Conservation (phyloP, 805 yeast species). For the Debaryomyces hansenii region DNA sequence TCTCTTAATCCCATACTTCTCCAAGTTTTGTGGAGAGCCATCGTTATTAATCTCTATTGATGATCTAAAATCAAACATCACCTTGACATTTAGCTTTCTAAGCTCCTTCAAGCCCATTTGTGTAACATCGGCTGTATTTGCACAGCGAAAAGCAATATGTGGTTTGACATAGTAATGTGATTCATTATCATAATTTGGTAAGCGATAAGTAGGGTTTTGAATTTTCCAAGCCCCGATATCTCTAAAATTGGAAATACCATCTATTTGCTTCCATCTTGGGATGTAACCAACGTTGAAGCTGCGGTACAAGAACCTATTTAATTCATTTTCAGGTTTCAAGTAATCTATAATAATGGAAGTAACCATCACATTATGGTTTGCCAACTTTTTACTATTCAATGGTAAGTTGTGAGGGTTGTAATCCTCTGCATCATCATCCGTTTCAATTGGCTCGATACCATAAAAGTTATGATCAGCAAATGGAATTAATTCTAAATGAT, state of each 20-base stretch:
- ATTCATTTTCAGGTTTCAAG: conserved; percentile 48
- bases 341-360: conserved; percentile 49
- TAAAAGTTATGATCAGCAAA: conserved; percentile 82
- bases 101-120: conserved; percentile 45
- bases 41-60: conserved; percentile 50
- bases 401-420: conserved; percentile 44
- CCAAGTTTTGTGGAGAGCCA: conserved; percentile 40
- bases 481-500: conserved; percentile 56
- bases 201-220: conserved; percentile 23
- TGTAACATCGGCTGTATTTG: conserved; percentile 56
- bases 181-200: conserved; percentile 2
- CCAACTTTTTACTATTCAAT: conserved; percentile 38
- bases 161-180: conserved; percentile 45
- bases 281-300: conserved; percentile 36
- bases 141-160: conserved; percentile 61
- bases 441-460: conserved; percentile 45
- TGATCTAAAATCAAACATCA: conserved; percentile 70
- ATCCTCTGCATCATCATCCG: conserved; percentile 30
- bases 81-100: conserved; percentile 46
- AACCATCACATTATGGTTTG: conserved; percentile 61
- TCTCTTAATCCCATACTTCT: conserved; percentile 46
- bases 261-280: conserved; percentile 61
- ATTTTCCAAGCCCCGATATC: conserved; percentile 78
- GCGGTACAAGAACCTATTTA: conserved; percentile 48
- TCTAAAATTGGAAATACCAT: conserved; percentile 71